Evolutionary conservation across 805 yeast genomes (phyloP).

Genomic region (Torulaspora microellipsoides): DNA sequence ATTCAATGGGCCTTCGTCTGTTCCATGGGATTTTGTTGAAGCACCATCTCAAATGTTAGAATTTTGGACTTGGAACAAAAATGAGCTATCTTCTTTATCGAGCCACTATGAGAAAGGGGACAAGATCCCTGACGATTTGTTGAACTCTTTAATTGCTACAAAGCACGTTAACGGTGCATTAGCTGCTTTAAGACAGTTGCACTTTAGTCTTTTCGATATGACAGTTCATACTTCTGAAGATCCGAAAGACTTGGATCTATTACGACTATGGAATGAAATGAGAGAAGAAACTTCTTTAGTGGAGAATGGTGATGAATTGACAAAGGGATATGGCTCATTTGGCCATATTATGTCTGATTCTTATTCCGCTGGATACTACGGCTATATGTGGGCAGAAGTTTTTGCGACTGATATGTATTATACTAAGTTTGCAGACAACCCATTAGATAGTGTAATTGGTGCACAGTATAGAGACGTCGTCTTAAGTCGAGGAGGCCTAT

Average conservation of each 20-base stretch:
- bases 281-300: conserved; percentile 60
- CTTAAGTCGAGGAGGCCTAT: conserved; percentile 66
- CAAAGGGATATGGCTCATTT: conserved; percentile 72
- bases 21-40: conserved; percentile 83
- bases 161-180: conserved; percentile 77
- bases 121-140: conserved; percentile 51
- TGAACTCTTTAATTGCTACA: conserved; percentile 54
- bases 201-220: conserved; percentile 76
- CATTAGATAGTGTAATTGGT: conserved; percentile 60
- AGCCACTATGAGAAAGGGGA: conserved; percentile 62
- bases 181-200: conserved; percentile 68
- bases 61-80: conserved; percentile 78
- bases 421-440: conserved; percentile 61
- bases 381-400: conserved; percentile 81
- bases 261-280: conserved; percentile 58
- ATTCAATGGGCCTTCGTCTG: conserved; percentile 70
- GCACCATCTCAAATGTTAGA: conserved; percentile 89
- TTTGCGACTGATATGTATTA: conserved; percentile 82
- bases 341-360: conserved; percentile 79
- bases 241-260: conserved; percentile 44
- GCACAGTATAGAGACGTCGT: conserved; percentile 64
- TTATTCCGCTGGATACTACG: conserved; percentile 82
- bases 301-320: conserved; percentile 47
- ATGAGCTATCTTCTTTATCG: conserved; percentile 54
- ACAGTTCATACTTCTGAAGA: conserved; percentile 54